Evolutionary conservation across 2,329 filamentous ascomycete genomes (phyloP).

Genomic region (Tolypocladium ophioglossoides): DNA sequence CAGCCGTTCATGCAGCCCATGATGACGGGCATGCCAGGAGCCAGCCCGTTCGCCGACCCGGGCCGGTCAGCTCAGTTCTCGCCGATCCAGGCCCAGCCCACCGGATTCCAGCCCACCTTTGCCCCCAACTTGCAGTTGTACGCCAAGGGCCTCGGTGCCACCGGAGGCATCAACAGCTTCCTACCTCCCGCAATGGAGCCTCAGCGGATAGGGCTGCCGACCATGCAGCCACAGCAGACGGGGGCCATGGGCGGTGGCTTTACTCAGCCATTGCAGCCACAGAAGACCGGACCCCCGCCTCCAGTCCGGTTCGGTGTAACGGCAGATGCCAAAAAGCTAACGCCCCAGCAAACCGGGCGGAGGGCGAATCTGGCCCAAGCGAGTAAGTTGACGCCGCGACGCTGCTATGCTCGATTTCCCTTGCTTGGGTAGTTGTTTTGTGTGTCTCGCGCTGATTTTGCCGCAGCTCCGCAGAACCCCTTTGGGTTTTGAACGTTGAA

Average conservation of each 20-base stretch:
- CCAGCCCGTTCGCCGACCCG: constrained; percentile 29
- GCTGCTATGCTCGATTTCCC: constrained; percentile 18
- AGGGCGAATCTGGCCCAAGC: constrained; percentile 88
- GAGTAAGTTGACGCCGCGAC: constrained; percentile 53
- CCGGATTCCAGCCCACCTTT: constrained; percentile 43
- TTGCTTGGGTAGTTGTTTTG: neutral
- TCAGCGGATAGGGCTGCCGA: constrained; percentile 43
- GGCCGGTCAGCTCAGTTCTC: constrained; percentile 29
- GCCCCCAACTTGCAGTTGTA: constrained; percentile 28
- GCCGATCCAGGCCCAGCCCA: constrained; percentile 50
- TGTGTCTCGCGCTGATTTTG: constrained; percentile 8
- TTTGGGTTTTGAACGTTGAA: constrained; percentile 33
- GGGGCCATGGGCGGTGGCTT: no score
- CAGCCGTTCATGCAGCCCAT: constrained; percentile 35
- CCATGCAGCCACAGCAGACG: constrained; percentile 37
- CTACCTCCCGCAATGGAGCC: constrained; percentile 51
- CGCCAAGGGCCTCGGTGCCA: constrained; percentile 27
- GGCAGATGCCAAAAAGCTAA: constrained; percentile 61
- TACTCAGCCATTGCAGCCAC: no score
- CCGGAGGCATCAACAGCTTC: constrained; percentile 42
- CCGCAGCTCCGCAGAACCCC: constrained; percentile 39
- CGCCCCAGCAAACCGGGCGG: constrained; percentile 77
- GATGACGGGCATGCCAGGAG: constrained; percentile 33
- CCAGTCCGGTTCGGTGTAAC: constrained; percentile 81
- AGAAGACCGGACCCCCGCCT: constrained; percentile 59